These are phyloP conservation scores for Nigrograna mackinnonii DNA, from an alignment of 2,329 filamentous ascomycete species.

Conservation along the genomic window DNA sequence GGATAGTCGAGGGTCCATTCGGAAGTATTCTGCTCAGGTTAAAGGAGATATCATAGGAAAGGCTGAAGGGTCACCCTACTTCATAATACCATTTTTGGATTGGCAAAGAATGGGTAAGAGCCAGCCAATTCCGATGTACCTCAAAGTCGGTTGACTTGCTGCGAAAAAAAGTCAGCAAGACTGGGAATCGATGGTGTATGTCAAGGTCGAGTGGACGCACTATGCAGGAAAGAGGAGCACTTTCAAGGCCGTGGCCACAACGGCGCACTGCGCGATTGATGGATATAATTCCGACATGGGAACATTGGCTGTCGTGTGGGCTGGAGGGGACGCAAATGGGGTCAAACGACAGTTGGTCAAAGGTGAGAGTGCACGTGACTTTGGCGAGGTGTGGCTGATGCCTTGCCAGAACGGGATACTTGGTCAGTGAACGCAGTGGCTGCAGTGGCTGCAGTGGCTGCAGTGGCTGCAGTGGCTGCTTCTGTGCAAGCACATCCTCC, in stretches of 20 bases:
- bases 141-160: conserved; percentile 99
- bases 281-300: conserved; percentile 81
- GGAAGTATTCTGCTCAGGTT: conserved; percentile 70
- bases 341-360: not conserved
- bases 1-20: conserved; percentile 99
- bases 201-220: conserved; percentile 59
- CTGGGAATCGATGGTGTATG: conserved; percentile 6
- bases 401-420: too few relatives aligned
- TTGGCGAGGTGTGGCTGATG: too few relatives aligned
- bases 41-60: not conserved
- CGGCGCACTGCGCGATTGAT: conserved; percentile 83
- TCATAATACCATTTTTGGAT: conserved; percentile 94
- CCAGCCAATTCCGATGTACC: conserved; percentile 98
- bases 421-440: too few relatives aligned
- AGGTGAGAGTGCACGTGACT: conserved; percentile 18
- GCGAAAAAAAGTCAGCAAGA: conserved; percentile 29
- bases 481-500: too few relatives aligned
- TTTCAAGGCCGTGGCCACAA: conserved; percentile 87
- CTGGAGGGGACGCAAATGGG: conserved; percentile 17
- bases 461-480: too few relatives aligned
- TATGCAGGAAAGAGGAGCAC: conserved; percentile 92
- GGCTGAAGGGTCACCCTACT: conserved; percentile 41
- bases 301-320: conserved; percentile 21
- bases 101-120: conserved; percentile 88
- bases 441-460: too few relatives aligned